Percentiles rank a stretch among this genome's conserved stretches.
phyloP scores from a whole-genome alignment of 768 basidiomycete species.

The Hydnomerulius pinastri region DNA sequence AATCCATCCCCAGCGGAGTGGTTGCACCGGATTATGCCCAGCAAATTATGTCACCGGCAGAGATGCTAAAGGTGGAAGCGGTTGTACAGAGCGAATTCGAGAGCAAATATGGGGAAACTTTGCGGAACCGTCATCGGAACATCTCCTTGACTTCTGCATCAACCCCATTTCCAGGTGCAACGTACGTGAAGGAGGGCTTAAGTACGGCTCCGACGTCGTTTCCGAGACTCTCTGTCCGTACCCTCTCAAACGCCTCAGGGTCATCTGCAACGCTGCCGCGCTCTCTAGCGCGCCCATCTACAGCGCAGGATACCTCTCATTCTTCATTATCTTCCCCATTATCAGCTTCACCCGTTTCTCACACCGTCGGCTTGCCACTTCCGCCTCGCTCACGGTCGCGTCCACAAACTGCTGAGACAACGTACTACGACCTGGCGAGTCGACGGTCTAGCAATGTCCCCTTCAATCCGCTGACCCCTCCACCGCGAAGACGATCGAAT shows the following conservation, averaged over 20 bases:
- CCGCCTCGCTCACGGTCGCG: constrained; percentile 48
- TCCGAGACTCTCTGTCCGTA: constrained; percentile 20
- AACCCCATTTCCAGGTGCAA: constrained; percentile 35
- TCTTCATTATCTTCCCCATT: constrained; percentile 13
- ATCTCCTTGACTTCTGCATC: constrained; percentile 43
- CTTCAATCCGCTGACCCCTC: constrained; percentile 39
- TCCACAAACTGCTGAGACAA: constrained; percentile 12
- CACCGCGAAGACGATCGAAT: constrained; percentile 9
- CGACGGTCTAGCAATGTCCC: constrained; percentile 31
- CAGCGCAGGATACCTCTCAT: constrained; percentile 30
- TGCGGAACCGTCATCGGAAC: constrained; percentile 34
- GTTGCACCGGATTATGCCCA: constrained; percentile 51
- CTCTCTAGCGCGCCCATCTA: constrained; percentile 35
- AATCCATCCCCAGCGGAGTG: constrained; percentile 40
- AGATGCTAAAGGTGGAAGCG: constrained; percentile 62
- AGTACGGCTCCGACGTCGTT: constrained; percentile 30
- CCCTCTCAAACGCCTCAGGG: constrained; percentile 17
- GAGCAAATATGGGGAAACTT: constrained; percentile 13
- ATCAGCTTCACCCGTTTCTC: constrained; percentile 36
- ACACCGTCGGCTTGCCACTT: constrained; percentile 43
- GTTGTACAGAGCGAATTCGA: constrained; percentile 39
- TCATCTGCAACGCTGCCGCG: constrained; percentile 17
- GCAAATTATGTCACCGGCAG: constrained; percentile 67
- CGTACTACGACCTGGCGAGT: neutral
- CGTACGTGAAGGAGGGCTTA: constrained; percentile 30